Evolutionary conservation across 257 asterid genomes (phyloP).

Genomic region (Gynochthodes officinalis): DNA sequence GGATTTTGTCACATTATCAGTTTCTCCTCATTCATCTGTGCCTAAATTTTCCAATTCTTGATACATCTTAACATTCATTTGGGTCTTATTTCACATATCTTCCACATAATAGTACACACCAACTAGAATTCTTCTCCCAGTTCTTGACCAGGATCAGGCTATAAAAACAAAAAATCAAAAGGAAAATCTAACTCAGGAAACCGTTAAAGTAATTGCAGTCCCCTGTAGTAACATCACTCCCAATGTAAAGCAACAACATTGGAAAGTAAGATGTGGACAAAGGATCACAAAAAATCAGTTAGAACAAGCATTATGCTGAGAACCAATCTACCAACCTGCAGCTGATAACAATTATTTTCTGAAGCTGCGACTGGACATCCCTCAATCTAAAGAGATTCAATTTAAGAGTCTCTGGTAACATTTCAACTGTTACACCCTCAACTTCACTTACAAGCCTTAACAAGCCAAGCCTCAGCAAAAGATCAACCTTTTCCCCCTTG

Average conservation of each 20-base stretch:
- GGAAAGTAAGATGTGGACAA: neutral
- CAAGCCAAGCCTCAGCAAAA: slow-evolving; percentile 68
- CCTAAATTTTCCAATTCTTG: neutral
- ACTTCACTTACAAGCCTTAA: slow-evolving; percentile 58
- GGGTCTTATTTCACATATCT: neutral
- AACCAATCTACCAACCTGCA: slow-evolving; percentile 48
- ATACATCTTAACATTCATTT: neutral
- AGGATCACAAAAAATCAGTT: neutral
- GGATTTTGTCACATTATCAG: neutral
- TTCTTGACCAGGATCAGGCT: neutral
- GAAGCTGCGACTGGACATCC: slow-evolving; percentile 68
- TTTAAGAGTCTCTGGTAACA: slow-evolving; percentile 78
- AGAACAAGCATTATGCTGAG: neutral
- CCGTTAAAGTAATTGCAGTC: neutral
- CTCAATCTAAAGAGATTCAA: slow-evolving; percentile 69
- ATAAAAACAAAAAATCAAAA: neutral
- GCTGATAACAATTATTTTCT: slow-evolving; percentile 68
- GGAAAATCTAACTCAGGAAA: neutral
- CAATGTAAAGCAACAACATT: neutral
- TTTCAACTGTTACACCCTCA: slow-evolving; percentile 59
- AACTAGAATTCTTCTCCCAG: neutral
- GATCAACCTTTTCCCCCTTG: slow-evolving; percentile 69
- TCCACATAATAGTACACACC: neutral
- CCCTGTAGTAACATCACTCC: neutral
- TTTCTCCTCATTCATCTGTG: neutral